These are phyloP conservation scores for Nemania sp. DNA, from an alignment of 2,329 filamentous ascomycete genomes.

Conservation along the genomic window DNA sequence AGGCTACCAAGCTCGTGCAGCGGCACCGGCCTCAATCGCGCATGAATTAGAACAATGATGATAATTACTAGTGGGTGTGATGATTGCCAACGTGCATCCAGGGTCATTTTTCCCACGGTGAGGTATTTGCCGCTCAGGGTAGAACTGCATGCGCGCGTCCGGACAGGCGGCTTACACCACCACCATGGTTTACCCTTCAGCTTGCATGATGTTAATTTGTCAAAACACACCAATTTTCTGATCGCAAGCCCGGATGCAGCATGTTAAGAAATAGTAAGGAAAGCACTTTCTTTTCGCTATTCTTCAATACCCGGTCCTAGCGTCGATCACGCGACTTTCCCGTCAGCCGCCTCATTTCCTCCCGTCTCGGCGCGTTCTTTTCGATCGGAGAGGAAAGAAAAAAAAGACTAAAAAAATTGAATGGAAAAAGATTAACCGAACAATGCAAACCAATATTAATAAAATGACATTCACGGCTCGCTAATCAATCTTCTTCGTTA, in stretches of 20 bases:
- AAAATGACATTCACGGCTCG: no score
- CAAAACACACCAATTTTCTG: conserved; percentile 1
- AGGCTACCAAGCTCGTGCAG: background rate
- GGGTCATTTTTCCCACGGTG: no score
- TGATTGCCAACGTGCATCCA: no score
- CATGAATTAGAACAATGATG: background rate
- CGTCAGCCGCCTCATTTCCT: conserved; percentile 21
- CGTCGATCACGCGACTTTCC: conserved; percentile 22
- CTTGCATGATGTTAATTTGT: conserved; percentile 8
- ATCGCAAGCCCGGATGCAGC: background rate
- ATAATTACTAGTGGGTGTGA: no score
- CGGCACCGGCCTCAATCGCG: background rate
- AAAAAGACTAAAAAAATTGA: background rate
- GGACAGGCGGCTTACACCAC: no score
- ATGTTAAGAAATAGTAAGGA: conserved; percentile 9
- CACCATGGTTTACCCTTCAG: no score
- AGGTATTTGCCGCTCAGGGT: no score
- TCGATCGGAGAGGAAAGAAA: background rate
- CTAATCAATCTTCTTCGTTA: conserved; percentile 2
- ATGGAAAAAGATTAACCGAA: background rate
- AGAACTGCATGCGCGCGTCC: no score
- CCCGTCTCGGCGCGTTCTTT: conserved; percentile 12
- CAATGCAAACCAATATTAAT: no score
- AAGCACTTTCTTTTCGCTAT: background rate
- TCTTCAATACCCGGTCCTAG: conserved; percentile 3